Percentiles rank a stretch among this genome's conserved stretches.
phyloP scores from a whole-genome alignment of 2,329 filamentous ascomycete genomes.

The Penicillium sp. region DNA sequence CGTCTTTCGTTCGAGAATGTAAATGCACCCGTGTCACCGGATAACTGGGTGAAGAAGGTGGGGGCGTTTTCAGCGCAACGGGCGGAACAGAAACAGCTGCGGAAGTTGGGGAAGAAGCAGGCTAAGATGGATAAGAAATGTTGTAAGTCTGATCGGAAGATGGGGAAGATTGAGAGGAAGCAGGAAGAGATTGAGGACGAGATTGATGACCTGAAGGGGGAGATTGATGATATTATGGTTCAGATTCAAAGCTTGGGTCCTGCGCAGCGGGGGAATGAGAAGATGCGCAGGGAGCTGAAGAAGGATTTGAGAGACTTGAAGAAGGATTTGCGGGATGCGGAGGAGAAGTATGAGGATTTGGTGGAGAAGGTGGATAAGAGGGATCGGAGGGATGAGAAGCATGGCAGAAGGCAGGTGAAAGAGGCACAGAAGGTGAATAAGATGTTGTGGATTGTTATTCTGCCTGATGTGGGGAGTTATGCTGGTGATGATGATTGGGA shows the following conservation, averaged over 20 bases:
- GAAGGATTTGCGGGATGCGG: neutral
- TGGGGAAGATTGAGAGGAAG: slow-evolving; percentile 1
- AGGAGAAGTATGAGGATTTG: neutral
- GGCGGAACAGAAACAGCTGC: slow-evolving; percentile 9
- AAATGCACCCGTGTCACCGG: slow-evolving; percentile 1
- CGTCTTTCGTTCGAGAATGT: slow-evolving; percentile 8
- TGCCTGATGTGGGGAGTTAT: neutral
- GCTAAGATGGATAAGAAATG: neutral
- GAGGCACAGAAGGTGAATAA: slow-evolving; percentile 4
- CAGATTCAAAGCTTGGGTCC: neutral
- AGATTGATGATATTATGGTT: slow-evolving; percentile 1
- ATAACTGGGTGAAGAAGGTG: slow-evolving; percentile 10
- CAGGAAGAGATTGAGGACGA: neutral
- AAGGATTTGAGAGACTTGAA: slow-evolving; percentile 1
- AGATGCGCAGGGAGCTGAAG: neutral
- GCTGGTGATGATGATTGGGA: slow-evolving; percentile 12
- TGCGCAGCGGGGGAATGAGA: neutral
- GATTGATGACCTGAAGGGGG: neutral
- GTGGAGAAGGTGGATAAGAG: neutral
- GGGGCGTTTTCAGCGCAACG: slow-evolving; percentile 6
- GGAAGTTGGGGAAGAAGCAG: neutral
- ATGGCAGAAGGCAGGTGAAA: neutral
- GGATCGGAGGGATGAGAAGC: neutral
- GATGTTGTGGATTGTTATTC: slow-evolving; percentile 12
- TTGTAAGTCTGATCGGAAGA: neutral